Evolutionary conservation across 768 basidiomycete genomes (phyloP).

Genomic region (Pulveroboletus sp.): DNA sequence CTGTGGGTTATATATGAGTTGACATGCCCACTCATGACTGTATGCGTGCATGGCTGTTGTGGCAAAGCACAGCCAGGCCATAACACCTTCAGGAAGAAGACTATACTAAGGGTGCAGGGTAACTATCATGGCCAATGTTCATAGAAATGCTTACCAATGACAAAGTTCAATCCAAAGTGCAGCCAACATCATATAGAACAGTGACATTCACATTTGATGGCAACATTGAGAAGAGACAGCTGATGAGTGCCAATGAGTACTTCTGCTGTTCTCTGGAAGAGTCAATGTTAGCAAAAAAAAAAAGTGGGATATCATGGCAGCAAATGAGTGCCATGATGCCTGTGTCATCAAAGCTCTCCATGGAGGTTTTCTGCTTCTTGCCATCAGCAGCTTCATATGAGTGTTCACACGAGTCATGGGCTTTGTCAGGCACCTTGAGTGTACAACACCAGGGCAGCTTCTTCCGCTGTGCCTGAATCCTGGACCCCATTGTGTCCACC

Average conservation of each 20-base stretch:
- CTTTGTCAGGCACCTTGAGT: conserved; percentile 29
- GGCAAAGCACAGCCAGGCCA: conserved; percentile 26
- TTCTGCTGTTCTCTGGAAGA: too few relatives aligned
- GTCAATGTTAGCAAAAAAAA: too few relatives aligned
- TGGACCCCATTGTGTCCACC: conserved; percentile 32
- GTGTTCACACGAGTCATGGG: conserved; percentile 34
- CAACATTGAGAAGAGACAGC: background rate
- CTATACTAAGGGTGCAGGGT: background rate
- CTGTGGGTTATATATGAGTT: conserved; percentile 3
- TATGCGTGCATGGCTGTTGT: too few relatives aligned
- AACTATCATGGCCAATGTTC: background rate
- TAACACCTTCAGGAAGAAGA: background rate
- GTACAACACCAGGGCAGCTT: background rate
- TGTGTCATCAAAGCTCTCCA: conserved; percentile 28
- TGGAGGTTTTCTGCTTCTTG: conserved; percentile 9
- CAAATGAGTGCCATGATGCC: too few relatives aligned
- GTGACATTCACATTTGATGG: background rate
- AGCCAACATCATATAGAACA: background rate
- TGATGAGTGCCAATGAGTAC: too few relatives aligned
- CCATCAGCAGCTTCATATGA: too few relatives aligned
- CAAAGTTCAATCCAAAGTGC: background rate
- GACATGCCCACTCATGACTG: too few relatives aligned
- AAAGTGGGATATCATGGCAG: too few relatives aligned
- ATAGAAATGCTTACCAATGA: background rate
- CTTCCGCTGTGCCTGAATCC: conserved; percentile 25